A percentile compares a stretch with the other conserved stretches of the same genome.
Evolutionary conservation across 495 filamentous ascomycete genomes (phyloP).

Genomic region (Letharia columbiana): DNA sequence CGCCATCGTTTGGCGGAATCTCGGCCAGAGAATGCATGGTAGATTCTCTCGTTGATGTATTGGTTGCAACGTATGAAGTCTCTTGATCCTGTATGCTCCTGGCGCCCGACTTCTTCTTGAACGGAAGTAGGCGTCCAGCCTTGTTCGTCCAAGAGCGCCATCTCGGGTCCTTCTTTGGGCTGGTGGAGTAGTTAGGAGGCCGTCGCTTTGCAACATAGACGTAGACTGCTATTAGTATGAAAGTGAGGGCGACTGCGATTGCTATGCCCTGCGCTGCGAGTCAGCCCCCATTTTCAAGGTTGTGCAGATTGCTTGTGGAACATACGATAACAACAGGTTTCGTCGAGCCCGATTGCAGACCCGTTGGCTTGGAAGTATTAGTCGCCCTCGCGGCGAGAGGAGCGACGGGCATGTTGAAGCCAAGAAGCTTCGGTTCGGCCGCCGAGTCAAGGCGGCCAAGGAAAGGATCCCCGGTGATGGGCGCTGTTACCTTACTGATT

Average conservation of each 20-base stretch:
- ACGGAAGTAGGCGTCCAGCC: constrained; percentile 11
- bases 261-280: constrained; percentile 13
- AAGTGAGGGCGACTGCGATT: constrained; percentile 15
- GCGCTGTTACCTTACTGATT: neutral
- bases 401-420: constrained; percentile 9
- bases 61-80: constrained; percentile 24
- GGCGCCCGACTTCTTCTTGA: constrained; percentile 4
- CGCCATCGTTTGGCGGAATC: constrained; percentile 29
- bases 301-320: neutral
- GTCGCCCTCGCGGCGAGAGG: constrained; percentile 15
- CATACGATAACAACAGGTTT: constrained; percentile 20
- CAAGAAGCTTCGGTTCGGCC: constrained; percentile 8
- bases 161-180: constrained; percentile 8
- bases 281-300: neutral
- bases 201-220: constrained; percentile 19
- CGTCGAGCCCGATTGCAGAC: constrained; percentile 8
- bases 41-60: constrained; percentile 27
- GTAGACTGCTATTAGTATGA: constrained; percentile 19
- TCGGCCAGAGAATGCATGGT: constrained; percentile 22
- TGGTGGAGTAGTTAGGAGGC: constrained; percentile 17
- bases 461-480: neutral
- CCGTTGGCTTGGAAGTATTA: constrained; percentile 6
- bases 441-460: neutral
- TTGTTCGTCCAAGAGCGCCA: constrained; percentile 15
- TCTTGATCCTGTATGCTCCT: constrained; percentile 21